Evolutionary conservation across 495 filamentous ascomycete species (phyloP), one percentile per base, ranked within the genome.

Genomic region (Trichoderma parareesei): DNA sequence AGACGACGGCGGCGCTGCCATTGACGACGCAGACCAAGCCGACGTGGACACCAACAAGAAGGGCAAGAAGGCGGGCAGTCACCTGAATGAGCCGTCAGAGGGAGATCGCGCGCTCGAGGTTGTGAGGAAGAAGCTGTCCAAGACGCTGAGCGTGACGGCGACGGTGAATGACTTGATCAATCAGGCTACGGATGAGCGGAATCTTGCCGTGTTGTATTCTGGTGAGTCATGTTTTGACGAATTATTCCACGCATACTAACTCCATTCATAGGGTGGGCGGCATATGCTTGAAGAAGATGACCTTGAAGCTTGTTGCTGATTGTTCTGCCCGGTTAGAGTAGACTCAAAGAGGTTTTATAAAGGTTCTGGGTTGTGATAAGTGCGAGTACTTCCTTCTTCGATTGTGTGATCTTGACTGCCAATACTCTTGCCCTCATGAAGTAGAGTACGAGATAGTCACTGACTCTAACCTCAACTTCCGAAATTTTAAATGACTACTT

Each of bases 101-200:
- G 95, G 94, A 14, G 91, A 97, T 70, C 81, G 94, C 55, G 95
- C 94, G 8, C 78, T 98, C 67, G 90, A 89, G 44, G 91, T 98
- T 18, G 95, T 98, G 33, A 85, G 88, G 66, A 97, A 96, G 82
- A 98, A 98, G 78, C 75, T 98, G 70, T 87, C 86, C 69, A 95
- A 96, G 79, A 93, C 89, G 49, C 74, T 98, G 70, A 98, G 94
- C 74, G 94, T 96, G 20, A 87, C 86, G 63, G 94, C 94, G 16
- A 97, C 92, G 48, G 94, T 98, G 38, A 98, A 97, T 70, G 94
- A 98, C 72, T 76, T 98, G 64, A 98, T 98, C 67, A 94, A 97
- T 73, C 89, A 93, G 76, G 93, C 95, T 33, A 91, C 87, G 11
- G 95, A 98, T 77, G 93, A 94, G 79, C 82, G 84, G 71, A 97